phyloP scores from a whole-genome alignment of 768 basidiomycete genomes.

The Leucocoprinus sp. region DNA sequence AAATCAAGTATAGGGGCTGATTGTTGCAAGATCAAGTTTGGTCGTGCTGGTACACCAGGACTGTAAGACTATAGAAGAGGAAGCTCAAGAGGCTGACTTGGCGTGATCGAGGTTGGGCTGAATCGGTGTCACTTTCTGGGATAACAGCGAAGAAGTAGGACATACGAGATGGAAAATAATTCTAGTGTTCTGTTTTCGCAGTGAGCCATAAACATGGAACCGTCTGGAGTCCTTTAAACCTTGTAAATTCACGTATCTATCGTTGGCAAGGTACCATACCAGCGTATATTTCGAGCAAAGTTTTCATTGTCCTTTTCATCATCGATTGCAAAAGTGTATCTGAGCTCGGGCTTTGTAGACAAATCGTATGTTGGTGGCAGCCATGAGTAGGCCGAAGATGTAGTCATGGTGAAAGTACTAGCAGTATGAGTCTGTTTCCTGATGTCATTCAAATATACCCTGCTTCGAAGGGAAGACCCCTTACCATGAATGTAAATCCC shows the following conservation, averaged over 20 bases:
- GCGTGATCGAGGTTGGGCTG: background rate
- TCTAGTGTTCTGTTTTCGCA: slow-evolving; percentile 67
- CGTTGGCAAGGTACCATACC: too few species aligned
- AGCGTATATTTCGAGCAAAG: slow-evolving; percentile 49
- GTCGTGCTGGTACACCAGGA: slow-evolving; percentile 2
- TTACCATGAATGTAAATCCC: too few species aligned
- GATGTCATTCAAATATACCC: too few species aligned
- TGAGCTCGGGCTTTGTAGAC: slow-evolving; percentile 12
- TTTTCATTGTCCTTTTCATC: slow-evolving; percentile 19
- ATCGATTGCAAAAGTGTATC: slow-evolving; percentile 12
- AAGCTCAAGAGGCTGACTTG: background rate
- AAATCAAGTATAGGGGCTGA: slow-evolving; percentile 71
- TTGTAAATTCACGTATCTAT: too few species aligned
- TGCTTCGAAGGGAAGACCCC: too few species aligned
- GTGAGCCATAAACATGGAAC: slow-evolving; percentile 54
- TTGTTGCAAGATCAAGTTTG: slow-evolving; percentile 34
- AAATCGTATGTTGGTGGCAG: slow-evolving; percentile 23
- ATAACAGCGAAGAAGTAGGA: background rate
- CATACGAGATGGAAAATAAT: slow-evolving; percentile 43
- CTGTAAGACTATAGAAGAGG: background rate
- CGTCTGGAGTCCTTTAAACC: slow-evolving; percentile 67
- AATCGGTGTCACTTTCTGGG: background rate
- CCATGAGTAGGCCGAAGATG: slow-evolving; percentile 16
- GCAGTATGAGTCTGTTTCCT: background rate
- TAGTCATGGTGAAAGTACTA: background rate